phyloP scores from a whole-genome alignment of 2,329 filamentous ascomycete genomes.

The Fusarium solani-melongenae region DNA sequence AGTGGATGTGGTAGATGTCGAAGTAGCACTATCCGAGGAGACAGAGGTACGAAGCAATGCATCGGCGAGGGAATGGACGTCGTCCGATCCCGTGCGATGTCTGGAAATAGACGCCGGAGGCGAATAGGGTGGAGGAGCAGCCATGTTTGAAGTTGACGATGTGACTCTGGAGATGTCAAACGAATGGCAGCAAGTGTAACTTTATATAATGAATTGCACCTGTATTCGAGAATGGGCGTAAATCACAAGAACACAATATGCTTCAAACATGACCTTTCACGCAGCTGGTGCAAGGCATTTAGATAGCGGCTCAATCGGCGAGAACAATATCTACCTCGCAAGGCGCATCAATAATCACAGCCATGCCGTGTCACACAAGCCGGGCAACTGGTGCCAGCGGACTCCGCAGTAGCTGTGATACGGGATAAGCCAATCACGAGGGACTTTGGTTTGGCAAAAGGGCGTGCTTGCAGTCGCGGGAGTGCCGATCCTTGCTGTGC shows the following conservation, averaged over 20 bases:
- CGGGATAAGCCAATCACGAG: background rate
- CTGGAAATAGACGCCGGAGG: background rate
- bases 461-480: background rate
- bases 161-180: background rate
- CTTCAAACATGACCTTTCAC: background rate
- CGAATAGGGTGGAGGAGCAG: slow-evolving; percentile 21
- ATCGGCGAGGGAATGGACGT: background rate
- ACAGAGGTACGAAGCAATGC: background rate
- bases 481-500: background rate
- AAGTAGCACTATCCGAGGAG: background rate
- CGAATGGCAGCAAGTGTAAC: background rate
- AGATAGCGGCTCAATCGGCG: background rate
- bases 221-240: background rate
- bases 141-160: background rate
- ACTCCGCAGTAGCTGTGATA: background rate
- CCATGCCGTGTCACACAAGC: background rate
- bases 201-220: slow-evolving; percentile 7
- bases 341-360: background rate
- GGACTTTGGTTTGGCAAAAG: background rate
- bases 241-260: background rate
- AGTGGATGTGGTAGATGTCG: slow-evolving; percentile 2
- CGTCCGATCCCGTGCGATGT: background rate
- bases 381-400: background rate
- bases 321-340: background rate
- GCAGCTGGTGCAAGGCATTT: background rate